Base-by-base conservation (phyloP, 2,329 filamentous ascomycete genomes). In the Aspergillus sp. region DNA sequence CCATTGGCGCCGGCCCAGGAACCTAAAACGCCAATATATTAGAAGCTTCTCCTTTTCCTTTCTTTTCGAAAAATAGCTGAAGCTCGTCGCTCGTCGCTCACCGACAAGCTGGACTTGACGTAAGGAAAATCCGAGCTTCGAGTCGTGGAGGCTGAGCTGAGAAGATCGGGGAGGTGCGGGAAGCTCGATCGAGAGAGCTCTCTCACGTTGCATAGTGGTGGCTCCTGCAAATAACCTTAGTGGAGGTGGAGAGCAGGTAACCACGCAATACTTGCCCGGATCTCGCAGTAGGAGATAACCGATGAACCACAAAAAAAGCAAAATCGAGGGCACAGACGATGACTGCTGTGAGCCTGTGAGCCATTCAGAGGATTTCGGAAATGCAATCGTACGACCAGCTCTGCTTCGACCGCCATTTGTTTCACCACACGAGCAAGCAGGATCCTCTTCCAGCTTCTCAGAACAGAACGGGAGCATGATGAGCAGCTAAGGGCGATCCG, bases 301-400 rank as follows among this genome's bases (percentile, higher is more conserved):
- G 51, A 54, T 47, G 42, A 54, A 54, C 51, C 42, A 47, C 51
- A 24, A 22, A 54, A 54, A 30, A 54, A 48, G 51, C 20, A 54
- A n/a, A 54, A 40, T 33, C 34, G 24, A 47, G 44, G 51, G 44
- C 44, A 30, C 51, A 47, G 44, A 48, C 19, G 13, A 24, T 30
- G 19, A 37, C 44, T 54, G 51, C 44, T 46, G 41, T 19, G 15
- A 27, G 33, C 49, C 44, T 46, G 41, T 19, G 15, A 27, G 33
- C 49, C 39, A 27, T 33, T 42, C 11, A 19, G 24, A 19, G 42
- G 19, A 20, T 39, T 30, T 13, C 19, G 44, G 39, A 37, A 41
- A 37, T 33, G 46, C 15, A 56, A 44, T 37, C 20, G 47, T 50
- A 34, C 46, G 22, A 44, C 37, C 40, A 39, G 46, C 27, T 50